Evolutionary conservation across 2,329 filamentous ascomycete genomes (phyloP).

Genomic region (Alternaria metachromatica): DNA sequence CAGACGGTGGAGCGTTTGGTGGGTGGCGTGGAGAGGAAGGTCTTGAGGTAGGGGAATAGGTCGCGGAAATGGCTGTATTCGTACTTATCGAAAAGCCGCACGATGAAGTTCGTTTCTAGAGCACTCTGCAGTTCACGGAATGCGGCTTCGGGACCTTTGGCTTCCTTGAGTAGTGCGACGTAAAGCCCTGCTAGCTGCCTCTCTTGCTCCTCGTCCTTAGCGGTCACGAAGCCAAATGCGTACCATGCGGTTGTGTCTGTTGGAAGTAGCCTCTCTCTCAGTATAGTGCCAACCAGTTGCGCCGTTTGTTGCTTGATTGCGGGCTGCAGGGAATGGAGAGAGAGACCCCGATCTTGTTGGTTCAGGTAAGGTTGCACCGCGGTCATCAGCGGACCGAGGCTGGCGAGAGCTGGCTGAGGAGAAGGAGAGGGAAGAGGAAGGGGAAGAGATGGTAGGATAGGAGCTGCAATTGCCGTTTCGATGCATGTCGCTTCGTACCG

Average conservation of each 20-base stretch:
- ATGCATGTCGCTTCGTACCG: too few relatives aligned
- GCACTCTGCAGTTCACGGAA: conserved; percentile 20
- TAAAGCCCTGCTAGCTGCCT: conserved; percentile 15
- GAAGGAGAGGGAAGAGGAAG: background rate
- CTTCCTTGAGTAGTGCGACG: conserved; percentile 5
- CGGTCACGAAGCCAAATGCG: conserved; percentile 24
- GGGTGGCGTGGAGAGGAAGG: conserved; percentile 12
- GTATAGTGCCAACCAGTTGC: background rate
- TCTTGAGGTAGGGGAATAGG: conserved; percentile 7
- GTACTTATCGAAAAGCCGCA: conserved; percentile 11
- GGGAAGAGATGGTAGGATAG: too few relatives aligned
- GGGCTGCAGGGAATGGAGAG: background rate
- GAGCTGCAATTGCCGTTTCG: rapidly evolving
- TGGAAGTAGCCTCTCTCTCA: background rate
- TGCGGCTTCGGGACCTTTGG: background rate
- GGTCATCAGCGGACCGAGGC: background rate
- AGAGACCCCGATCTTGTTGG: background rate
- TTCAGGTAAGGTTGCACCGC: background rate
- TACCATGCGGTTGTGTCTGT: conserved; percentile 10
- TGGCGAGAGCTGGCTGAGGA: background rate
- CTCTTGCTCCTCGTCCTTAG: conserved; percentile 8
- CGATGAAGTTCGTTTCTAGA: conserved; percentile 2
- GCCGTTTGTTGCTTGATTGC: conserved; percentile 4
- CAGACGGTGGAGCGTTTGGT: conserved; percentile 17
- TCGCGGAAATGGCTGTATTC: conserved; percentile 1